phyloP scores from a whole-genome alignment of 1,139 yeast species.

The Eremothecium sinecaudum region DNA sequence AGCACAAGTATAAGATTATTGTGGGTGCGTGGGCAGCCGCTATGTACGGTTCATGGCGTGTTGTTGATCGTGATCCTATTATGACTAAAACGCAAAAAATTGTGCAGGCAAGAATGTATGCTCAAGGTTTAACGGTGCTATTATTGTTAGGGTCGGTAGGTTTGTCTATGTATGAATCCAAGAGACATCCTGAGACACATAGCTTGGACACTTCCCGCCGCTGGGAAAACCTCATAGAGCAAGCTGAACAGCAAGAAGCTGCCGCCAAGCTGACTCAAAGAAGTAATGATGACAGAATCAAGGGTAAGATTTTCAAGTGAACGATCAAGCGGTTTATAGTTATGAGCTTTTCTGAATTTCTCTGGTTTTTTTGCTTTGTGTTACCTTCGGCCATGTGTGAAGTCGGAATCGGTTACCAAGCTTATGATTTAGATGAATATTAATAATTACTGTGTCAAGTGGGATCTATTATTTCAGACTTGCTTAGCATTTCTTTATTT shows the following conservation, averaged over 20 bases:
- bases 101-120: conserved; percentile 91
- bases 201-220: conserved; percentile 32
- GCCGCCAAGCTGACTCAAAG: conserved; percentile 20
- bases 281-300: conserved; percentile 27
- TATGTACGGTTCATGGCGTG: conserved; percentile 72
- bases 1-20: conserved; percentile 67
- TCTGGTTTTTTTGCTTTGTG: too few relatives aligned
- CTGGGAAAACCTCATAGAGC: conserved; percentile 37
- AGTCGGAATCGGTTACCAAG: too few relatives aligned
- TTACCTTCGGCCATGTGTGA: too few relatives aligned
- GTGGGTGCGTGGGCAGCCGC: conserved; percentile 81
- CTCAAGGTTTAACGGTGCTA: conserved; percentile 69
- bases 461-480: too few relatives aligned
- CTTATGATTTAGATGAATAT: too few relatives aligned
- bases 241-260: conserved; percentile 32
- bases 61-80: conserved; percentile 65
- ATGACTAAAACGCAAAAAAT: conserved; percentile 77
- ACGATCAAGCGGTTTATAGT: too few relatives aligned
- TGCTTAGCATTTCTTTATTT: too few relatives aligned
- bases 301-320: conserved; percentile 28
- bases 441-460: too few relatives aligned
- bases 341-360: too few relatives aligned
- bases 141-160: conserved; percentile 56
- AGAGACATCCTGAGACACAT: conserved; percentile 37
- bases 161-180: conserved; percentile 54